phyloP scores from a whole-genome alignment of 176 grass and related monocot genomes.

The Oryza brachyantha region DNA sequence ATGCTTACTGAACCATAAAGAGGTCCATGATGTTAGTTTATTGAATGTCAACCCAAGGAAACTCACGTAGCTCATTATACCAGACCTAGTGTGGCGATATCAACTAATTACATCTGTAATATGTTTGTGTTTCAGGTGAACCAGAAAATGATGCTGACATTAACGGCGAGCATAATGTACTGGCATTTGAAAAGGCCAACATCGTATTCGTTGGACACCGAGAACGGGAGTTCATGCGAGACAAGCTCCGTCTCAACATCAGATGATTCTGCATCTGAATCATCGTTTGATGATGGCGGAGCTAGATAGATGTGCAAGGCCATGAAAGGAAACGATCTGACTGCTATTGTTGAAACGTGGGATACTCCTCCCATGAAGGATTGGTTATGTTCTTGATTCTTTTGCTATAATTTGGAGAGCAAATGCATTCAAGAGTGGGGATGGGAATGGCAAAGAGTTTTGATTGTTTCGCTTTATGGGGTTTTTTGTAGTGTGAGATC shows the following conservation, averaged over 20 bases:
- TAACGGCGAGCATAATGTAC: conserved; percentile 97
- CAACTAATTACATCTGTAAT: background rate
- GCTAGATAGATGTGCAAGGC: conserved; percentile 36
- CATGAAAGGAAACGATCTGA: conserved; percentile 27
- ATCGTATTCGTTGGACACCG: conserved; percentile 54
- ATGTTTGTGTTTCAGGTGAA: conserved; percentile 60
- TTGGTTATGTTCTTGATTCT: conserved; percentile 44
- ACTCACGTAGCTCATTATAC: background rate
- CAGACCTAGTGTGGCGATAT: background rate
- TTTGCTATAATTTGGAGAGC: conserved; percentile 42
- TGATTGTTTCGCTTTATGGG: conserved; percentile 30
- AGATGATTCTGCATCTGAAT: conserved; percentile 90
- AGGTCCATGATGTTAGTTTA: background rate
- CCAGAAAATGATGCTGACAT: conserved; percentile 95
- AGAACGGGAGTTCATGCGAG: conserved; percentile 69
- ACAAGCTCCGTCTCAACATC: conserved; percentile 62
- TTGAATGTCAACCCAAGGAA: background rate
- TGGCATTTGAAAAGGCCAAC: conserved; percentile 88
- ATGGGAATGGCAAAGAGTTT: background rate
- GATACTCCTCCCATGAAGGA: background rate
- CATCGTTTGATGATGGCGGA: conserved; percentile 72
- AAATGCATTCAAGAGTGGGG: conserved; percentile 25
- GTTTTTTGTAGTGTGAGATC: conserved; percentile 39
- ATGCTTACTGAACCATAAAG: background rate
- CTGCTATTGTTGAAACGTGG: background rate